phyloP scores from a whole-genome alignment of 805 yeast genomes.

The Cyberlindnera galapagoensis region DNA sequence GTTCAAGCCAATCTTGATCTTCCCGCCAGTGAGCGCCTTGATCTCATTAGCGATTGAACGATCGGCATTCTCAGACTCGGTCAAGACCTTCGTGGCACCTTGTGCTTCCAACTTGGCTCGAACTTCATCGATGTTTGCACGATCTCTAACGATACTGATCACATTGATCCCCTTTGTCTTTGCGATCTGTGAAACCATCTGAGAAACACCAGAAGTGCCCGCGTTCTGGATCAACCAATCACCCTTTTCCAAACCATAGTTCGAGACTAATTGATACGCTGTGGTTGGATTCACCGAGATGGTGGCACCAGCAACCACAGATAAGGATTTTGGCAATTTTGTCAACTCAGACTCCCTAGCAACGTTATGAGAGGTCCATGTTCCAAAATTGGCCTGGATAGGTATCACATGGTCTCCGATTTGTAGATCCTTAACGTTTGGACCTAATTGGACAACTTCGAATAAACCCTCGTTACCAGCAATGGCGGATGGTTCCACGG shows the following conservation, averaged over 20 bases:
- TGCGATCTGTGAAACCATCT: slow-evolving; percentile 85
- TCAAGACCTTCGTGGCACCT: slow-evolving; percentile 85
- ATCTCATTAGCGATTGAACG: slow-evolving; percentile 58
- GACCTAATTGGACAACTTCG: slow-evolving; percentile 71
- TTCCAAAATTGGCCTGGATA: slow-evolving; percentile 69
- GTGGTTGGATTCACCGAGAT: slow-evolving; percentile 89
- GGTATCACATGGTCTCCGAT: slow-evolving; percentile 91
- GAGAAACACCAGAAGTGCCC: slow-evolving; percentile 92
- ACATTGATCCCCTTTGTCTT: slow-evolving; percentile 74
- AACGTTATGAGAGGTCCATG: slow-evolving; percentile 84
- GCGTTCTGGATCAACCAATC: slow-evolving; percentile 97
- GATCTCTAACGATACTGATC: slow-evolving; percentile 79
- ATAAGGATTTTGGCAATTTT: slow-evolving; percentile 44
- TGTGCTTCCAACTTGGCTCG: slow-evolving; percentile 45
- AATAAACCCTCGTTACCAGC: slow-evolving; percentile 95
- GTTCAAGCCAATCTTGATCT: slow-evolving; percentile 75
- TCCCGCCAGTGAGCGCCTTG: slow-evolving; percentile 43
- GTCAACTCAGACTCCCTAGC: slow-evolving; percentile 47
- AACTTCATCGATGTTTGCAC: slow-evolving; percentile 66
- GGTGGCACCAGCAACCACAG: slow-evolving; percentile 71
- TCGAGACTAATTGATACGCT: slow-evolving; percentile 81
- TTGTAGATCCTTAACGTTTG: slow-evolving; percentile 37
- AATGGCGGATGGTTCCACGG: slow-evolving; percentile 64
- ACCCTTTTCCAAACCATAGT: slow-evolving; percentile 39
- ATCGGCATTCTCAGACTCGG: slow-evolving; percentile 77